Evolutionary conservation across 2,329 filamentous ascomycete species (phyloP).

Genomic region (Coleophoma cylindrospora): DNA sequence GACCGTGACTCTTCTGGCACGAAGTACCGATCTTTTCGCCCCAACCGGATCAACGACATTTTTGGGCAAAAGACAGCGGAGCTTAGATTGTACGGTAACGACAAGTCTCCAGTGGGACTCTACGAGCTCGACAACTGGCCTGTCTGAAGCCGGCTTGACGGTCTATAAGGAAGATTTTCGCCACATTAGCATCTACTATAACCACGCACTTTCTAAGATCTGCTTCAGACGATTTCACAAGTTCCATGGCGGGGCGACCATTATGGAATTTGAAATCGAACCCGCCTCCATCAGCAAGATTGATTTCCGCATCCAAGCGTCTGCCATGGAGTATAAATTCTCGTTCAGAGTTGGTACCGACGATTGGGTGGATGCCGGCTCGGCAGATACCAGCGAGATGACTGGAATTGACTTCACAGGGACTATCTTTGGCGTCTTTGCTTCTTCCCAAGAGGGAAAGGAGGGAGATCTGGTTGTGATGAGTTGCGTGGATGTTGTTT

Average conservation of each 20-base stretch:
- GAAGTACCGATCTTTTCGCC: slow-evolving; percentile 27
- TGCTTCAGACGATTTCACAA: neutral
- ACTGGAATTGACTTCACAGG: slow-evolving; percentile 1
- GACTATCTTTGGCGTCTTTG: slow-evolving; percentile 8
- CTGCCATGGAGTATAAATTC: neutral
- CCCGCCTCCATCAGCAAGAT: neutral
- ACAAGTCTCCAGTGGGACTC: neutral
- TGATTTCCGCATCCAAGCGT: neutral
- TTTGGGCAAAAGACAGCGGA: slow-evolving; percentile 6
- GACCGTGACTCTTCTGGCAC: slow-evolving; percentile 16
- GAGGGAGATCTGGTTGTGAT: neutral
- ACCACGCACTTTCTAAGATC: neutral
- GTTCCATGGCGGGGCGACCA: neutral
- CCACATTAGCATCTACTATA: neutral
- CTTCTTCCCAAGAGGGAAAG: neutral
- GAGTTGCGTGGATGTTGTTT: no score
- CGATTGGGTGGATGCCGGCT: neutral
- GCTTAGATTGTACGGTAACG: neutral
- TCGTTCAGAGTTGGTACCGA: neutral
- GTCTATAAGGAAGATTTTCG: slow-evolving; percentile 7
- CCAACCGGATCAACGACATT: slow-evolving; percentile 14
- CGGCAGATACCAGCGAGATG: neutral
- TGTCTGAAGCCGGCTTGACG: slow-evolving; percentile 15
- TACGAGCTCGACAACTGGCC: slow-evolving; percentile 26
- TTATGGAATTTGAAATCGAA: neutral